Conservation (phyloP, 768 basidiomycete species). For the Chalciporus piperatus region DNA sequence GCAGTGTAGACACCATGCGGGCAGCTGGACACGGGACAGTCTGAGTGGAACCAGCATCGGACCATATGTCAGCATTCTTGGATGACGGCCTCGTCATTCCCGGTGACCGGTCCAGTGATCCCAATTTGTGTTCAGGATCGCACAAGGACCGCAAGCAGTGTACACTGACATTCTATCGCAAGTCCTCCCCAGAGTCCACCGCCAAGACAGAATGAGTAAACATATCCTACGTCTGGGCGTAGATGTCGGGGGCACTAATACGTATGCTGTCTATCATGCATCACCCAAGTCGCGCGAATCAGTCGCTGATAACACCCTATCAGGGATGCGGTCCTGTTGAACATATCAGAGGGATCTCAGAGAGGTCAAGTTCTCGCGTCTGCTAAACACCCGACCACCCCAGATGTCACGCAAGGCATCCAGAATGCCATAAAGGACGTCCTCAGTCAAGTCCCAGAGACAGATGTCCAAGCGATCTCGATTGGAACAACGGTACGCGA, state of each 20-base stretch:
- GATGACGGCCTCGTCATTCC: no score
- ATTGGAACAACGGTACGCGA: slow-evolving; percentile 57
- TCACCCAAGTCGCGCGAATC: no score
- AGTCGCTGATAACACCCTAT: not conserved
- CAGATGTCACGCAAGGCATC: slow-evolving; percentile 58
- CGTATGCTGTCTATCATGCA: slow-evolving; percentile 13
- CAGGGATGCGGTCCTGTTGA: slow-evolving; percentile 34
- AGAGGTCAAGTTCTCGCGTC: slow-evolving; percentile 25
- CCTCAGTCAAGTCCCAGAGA: slow-evolving; percentile 35
- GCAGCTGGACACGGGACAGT: no score
- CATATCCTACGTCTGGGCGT: slow-evolving; percentile 27
- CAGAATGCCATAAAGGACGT: slow-evolving; percentile 47
- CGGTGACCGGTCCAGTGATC: no score
- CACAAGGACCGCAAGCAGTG: no score
- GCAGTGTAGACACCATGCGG: no score
- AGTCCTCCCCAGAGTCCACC: not conserved
- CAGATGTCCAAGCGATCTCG: slow-evolving; percentile 46
- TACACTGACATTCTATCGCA: not conserved
- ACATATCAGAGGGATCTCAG: slow-evolving; percentile 7
- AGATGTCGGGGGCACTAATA: slow-evolving; percentile 36
- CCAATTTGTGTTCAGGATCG: no score
- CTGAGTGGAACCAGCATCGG: no score
- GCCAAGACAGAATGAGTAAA: not conserved
- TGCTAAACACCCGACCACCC: slow-evolving; percentile 53
- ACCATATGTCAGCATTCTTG: no score